These are phyloP conservation scores for Dothiorella sarmentorum DNA, from an alignment of 2,329 filamentous ascomycete genomes.

Conservation along the genomic window DNA sequence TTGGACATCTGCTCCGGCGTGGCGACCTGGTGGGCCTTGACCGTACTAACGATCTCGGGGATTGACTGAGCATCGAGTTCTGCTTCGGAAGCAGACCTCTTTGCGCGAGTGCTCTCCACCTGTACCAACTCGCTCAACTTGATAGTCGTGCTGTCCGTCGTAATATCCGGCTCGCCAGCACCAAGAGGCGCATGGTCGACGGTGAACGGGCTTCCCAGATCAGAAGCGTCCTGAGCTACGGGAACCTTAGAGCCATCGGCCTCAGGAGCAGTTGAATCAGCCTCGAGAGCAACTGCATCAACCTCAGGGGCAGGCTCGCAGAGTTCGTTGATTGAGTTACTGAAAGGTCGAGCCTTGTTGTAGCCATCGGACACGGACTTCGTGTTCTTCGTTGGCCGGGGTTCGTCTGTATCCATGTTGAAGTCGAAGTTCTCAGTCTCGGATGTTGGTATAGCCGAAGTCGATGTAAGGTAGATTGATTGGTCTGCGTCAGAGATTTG, in stretches of 20 bases:
- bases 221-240: not conserved
- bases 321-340: slow-evolving; percentile 11
- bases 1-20: slow-evolving; percentile 5
- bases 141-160: too few species aligned
- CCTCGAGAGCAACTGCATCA: not conserved
- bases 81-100: not conserved
- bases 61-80: not conserved
- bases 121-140: not conserved
- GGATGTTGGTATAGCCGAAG: not conserved
- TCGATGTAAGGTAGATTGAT: not conserved
- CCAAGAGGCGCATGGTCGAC: too few species aligned
- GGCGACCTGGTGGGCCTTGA: not conserved
- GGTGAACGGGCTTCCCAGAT: not conserved
- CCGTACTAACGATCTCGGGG: not conserved
- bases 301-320: not conserved
- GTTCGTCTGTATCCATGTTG: not conserved
- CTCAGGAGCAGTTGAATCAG: not conserved
- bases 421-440: not conserved
- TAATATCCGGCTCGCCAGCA: too few species aligned
- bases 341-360: slow-evolving; percentile 2
- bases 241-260: too few species aligned
- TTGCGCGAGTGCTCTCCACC: not conserved
- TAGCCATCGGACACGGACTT: not conserved
- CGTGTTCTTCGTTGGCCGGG: not conserved
- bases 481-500: not conserved